These are phyloP conservation scores for Nicotiana obtusifolia DNA, from an alignment of 257 asterid genomes.

Conservation along the genomic window DNA sequence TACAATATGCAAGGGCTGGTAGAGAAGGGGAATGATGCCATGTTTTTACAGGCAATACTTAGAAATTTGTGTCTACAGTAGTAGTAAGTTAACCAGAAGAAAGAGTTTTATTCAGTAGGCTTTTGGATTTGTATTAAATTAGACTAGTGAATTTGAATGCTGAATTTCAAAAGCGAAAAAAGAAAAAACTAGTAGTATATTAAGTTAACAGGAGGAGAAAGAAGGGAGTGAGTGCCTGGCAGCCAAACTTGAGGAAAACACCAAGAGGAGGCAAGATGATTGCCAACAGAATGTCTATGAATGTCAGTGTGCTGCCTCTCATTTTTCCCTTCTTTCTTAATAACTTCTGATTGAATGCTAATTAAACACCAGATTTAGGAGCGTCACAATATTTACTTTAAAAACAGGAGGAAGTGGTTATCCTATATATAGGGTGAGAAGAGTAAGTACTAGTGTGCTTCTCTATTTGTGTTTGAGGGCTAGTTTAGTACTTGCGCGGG, in stretches of 20 bases:
- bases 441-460: neutral
- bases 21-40: no score
- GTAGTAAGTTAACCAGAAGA: neutral
- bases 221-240: slow-evolving; percentile 15
- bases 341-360: neutral
- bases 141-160: neutral
- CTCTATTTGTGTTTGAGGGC: neutral
- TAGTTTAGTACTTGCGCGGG: neutral
- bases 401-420: neutral
- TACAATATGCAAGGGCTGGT: no score
- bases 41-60: no score
- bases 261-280: slow-evolving; percentile 36
- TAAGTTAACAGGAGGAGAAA: neutral
- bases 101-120: neutral
- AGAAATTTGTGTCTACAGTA: no score
- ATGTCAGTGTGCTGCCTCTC: slow-evolving; percentile 18
- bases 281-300: slow-evolving; percentile 26
- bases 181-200: neutral
- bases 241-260: slow-evolving; percentile 31
- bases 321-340: neutral
- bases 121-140: neutral
- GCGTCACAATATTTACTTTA: neutral
- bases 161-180: neutral
- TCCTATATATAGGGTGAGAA: neutral
- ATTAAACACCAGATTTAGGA: neutral